Conservation (phyloP, 169 alveolate genomes). For the Plasmodium inui region DNA sequence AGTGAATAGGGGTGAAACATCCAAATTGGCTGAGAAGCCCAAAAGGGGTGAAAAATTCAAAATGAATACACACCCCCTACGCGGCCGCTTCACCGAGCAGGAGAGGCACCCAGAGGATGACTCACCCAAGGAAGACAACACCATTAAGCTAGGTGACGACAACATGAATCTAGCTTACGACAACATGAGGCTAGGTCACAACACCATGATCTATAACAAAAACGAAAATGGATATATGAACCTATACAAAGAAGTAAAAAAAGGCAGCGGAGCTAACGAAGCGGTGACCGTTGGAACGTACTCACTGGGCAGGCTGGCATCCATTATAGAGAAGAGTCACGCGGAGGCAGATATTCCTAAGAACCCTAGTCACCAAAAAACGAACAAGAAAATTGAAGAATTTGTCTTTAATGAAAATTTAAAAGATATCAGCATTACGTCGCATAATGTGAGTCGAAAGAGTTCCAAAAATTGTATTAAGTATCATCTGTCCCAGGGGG, state of each 20-base stretch:
- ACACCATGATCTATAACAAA: background rate
- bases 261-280: background rate
- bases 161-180: background rate
- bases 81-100: background rate
- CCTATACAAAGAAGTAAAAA: background rate
- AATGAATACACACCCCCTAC: background rate
- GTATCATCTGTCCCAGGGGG: background rate
- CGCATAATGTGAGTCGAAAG: constrained; percentile 18
- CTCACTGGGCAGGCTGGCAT: background rate
- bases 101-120: background rate
- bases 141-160: background rate
- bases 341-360: background rate
- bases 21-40: background rate
- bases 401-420: constrained; percentile 59
- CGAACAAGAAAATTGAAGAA: constrained; percentile 43
- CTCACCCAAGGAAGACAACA: background rate
- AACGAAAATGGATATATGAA: background rate
- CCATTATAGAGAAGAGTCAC: background rate
- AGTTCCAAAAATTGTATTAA: constrained; percentile 14
- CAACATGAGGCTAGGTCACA: background rate
- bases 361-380: background rate
- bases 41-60: background rate
- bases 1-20: background rate
- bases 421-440: constrained; percentile 24
- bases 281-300: background rate